phyloP scores from a whole-genome alignment of 2,329 filamentous ascomycete genomes.

The Davidsoniella eucalypti region DNA sequence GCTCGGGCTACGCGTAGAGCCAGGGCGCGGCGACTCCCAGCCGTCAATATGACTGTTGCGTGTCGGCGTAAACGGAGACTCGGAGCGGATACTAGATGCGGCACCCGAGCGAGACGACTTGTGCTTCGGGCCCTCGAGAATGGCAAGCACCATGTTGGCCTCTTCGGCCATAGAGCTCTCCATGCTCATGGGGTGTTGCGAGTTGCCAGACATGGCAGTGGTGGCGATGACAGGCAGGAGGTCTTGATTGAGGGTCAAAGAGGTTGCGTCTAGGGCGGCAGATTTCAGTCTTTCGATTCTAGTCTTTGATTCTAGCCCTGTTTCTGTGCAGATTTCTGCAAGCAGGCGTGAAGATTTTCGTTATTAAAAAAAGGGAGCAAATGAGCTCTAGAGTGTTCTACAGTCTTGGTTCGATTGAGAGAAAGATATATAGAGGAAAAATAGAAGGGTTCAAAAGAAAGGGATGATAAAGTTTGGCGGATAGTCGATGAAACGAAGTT shows the following conservation, averaged over 20 bases:
- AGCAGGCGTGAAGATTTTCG: neutral
- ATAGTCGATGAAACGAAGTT: too few relatives aligned
- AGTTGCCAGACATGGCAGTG: constrained; percentile 9
- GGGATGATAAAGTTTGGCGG: too few relatives aligned
- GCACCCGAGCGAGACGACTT: neutral
- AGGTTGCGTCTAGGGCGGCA: neutral
- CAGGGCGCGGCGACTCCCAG: constrained; percentile 1
- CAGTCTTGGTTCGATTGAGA: too few relatives aligned
- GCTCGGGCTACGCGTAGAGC: constrained; percentile 14
- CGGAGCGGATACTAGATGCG: constrained; percentile 16
- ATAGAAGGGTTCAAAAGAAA: too few relatives aligned
- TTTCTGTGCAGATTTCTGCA: neutral
- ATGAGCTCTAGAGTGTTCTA: too few relatives aligned
- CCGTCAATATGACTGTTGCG: constrained; percentile 43
- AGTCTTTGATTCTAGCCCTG: too few relatives aligned
- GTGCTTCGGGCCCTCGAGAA: constrained; percentile 39
- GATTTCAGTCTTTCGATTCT: too few relatives aligned
- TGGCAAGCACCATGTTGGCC: constrained; percentile 52
- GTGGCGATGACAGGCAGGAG: neutral
- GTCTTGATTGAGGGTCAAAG: neutral
- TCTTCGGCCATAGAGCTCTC: constrained; percentile 66
- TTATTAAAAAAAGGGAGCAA: neutral
- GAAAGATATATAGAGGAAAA: too few relatives aligned
- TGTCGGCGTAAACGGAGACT: constrained; percentile 53
- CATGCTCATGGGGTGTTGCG: constrained; percentile 46